Base-by-base conservation (phyloP, 2,329 filamentous ascomycete species). In the Tolypocladium pustulatum region DNA sequence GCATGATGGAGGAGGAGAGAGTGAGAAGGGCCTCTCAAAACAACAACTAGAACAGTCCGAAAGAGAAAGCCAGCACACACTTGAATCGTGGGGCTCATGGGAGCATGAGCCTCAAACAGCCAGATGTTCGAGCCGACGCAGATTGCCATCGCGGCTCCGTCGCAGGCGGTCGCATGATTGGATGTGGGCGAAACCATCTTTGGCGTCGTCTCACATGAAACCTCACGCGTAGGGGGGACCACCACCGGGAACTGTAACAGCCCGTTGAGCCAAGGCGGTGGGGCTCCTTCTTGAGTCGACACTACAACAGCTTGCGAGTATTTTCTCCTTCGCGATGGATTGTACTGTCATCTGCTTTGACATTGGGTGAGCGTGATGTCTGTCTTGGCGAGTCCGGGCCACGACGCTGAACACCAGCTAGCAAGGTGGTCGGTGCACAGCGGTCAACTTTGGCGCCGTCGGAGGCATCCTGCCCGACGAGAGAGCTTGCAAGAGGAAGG, bases 161-260 rank as follows among this genome's bases (percentile, higher is more conserved):
- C 30, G 37, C 12, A 54, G 22, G 25, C 46, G 17, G 36, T 9
- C 40, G 46, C 57, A 54, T 37, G 57, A 59, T 53, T 53, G 30
- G 49, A 20, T n/a, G 49, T 2, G 30, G 25, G 25, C 22, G 43
- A 27, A 17, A 13, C 43, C 22, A 17, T 27, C 43, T 10, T n/a
- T 32, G 7, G 17, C 27, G 27, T 34, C 27, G 58, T 60, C 53
- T 56, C 36, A 56, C 56, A 57, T 58, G 58, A 60, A 61, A 61
- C 60, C 54, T 57, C 60, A 57, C 37, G 54, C 58, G 54, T 34
- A 34, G 41, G 54, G 53, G 30, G 17, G 27, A 22, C 56, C 46
- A 40, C 36, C 40, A 41, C 17, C n/a, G 12, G 51, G 15, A 12
- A 34, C 51, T 54, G 56, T 27, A 52, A 58, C 56, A 53, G 38